These are phyloP conservation scores for Brassica juncea DNA, from an alignment of 345 rosid genomes.

Conservation along the genomic window DNA sequence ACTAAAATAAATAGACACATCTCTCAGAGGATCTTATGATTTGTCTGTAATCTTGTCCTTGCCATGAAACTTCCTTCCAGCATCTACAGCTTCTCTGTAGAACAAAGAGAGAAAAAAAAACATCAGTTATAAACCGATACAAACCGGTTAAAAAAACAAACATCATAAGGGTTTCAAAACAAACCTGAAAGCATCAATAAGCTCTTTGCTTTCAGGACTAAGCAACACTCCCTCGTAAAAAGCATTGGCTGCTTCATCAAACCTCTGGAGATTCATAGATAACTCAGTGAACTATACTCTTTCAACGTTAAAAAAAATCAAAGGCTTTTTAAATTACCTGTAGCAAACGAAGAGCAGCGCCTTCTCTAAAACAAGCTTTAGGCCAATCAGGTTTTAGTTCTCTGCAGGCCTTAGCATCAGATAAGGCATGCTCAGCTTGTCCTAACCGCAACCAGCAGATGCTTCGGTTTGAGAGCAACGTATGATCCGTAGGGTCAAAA, in stretches of 20 bases:
- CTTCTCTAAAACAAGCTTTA: conserved; percentile 91
- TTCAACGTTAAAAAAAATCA: neutral
- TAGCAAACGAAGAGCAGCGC: conserved; percentile 77
- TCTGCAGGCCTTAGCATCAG: conserved; percentile 78
- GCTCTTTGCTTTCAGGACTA: conserved; percentile 73
- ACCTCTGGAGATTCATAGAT: conserved; percentile 51
- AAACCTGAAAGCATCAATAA: conserved; percentile 73
- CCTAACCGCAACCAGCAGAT: conserved; percentile 79
- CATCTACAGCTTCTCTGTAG: conserved; percentile 81
- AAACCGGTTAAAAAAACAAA: neutral
- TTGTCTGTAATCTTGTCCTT: conserved; percentile 36
- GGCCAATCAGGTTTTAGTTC: conserved; percentile 77
- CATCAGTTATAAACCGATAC: neutral
- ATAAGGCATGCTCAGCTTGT: conserved; percentile 75
- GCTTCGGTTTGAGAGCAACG: conserved; percentile 77
- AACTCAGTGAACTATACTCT: neutral
- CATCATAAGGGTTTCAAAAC: conserved; percentile 4
- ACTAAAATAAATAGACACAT: neutral
- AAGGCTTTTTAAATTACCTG: conserved; percentile 46
- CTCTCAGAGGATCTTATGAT: conserved; percentile 22
- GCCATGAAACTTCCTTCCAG: conserved; percentile 70
- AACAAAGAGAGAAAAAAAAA: neutral
- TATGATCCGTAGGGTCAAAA: conserved; percentile 75
- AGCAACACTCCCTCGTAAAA: conserved; percentile 81
- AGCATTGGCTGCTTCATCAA: conserved; percentile 83